Conservation (phyloP, 768 basidiomycete genomes). For the Neoboletus brunneissimus region DNA sequence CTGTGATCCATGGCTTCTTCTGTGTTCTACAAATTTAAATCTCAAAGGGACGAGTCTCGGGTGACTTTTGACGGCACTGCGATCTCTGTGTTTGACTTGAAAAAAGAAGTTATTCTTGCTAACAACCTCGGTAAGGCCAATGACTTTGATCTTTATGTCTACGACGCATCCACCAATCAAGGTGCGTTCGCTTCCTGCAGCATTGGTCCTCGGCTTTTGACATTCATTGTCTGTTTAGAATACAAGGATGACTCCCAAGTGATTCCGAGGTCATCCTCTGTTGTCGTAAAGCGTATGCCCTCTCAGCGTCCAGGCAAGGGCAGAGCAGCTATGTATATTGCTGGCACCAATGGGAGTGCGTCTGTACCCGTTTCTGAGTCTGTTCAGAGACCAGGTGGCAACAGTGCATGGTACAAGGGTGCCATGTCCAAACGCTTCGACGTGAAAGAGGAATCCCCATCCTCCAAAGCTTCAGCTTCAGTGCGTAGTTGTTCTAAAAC, state of each 20-base stretch:
- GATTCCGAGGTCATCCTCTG: conserved; percentile 92
- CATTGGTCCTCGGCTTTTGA: background rate
- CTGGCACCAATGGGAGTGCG: conserved; percentile 41
- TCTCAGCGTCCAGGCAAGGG: conserved; percentile 79
- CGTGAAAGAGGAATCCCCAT: conserved; percentile 60
- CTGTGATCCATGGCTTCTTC: conserved; percentile 71
- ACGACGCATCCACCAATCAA: conserved; percentile 83
- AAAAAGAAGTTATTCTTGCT: conserved; percentile 95
- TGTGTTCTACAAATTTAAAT: conserved; percentile 98
- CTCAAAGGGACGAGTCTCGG: conserved; percentile 90
- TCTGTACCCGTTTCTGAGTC: conserved; percentile 49
- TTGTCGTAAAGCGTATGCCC: conserved; percentile 89
- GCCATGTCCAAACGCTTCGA: conserved; percentile 91
- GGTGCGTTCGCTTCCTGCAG: conserved; percentile 47
- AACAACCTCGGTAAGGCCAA: conserved; percentile 95
- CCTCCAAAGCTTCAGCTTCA: conserved; percentile 24
- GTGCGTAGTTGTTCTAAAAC: conserved; percentile 35
- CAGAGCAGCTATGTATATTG: conserved; percentile 73
- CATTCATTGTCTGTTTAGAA: conserved; percentile 45
- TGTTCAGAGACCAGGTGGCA: conserved; percentile 38
- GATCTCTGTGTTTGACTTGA: conserved; percentile 98
- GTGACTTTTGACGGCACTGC: conserved; percentile 98
- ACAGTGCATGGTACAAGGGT: conserved; percentile 60
- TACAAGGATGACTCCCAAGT: conserved; percentile 89
- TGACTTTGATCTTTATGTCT: conserved; percentile 92